Evolutionary conservation across 208 protist species (phyloP), one percentile per base, ranked within the genome.

Genomic region (Tritrichomonas foetus): DNA sequence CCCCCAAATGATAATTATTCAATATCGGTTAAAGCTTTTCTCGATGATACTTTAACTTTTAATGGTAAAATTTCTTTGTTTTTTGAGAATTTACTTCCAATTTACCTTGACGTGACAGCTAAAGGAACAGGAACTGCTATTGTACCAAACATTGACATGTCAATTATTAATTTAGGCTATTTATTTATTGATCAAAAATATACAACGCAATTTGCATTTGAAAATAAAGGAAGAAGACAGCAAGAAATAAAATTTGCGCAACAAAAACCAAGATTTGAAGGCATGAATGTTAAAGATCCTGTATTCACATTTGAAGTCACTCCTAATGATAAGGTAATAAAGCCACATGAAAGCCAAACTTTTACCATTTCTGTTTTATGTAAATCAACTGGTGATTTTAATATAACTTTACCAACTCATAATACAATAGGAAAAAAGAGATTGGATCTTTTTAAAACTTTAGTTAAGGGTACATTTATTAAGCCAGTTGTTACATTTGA

Each of bases 101-200:
- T 89, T 39, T 47, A 25, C 8, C 33, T 89, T 22, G n/a, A 25
- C 2, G 8, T 89, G 13, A 57, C 33, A 41, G 78, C 78, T 33
- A 89, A 39, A 57, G 78, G 78, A 53, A 53, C 2, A 11, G 78
- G 78, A 89, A 44, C 78, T 39, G n/a, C 47, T n/a, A 89, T 89
- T 3, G 30, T 89, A 5, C 41, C 78, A 16, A 44, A 25, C 0
- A 89, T 89, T 61, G 47, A 89, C 30, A 57, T 89, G 47, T 47
- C 20, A 44, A 57, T 16, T 16, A 89, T 89, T 39, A 36, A 89
- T 57, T 89, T 89, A 39, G 78, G 78, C 33, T 89, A 89, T 89
- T 39, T 47, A 16, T 89, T 89, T n/a, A 49, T 39, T 30, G 78
- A 89, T 9, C 14, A 53, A n/a, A n/a, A 44, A n/a, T 16, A 39